Base-by-base conservation (phyloP, 306 rosid species). In the Citrullus mucosospermus region DNA sequence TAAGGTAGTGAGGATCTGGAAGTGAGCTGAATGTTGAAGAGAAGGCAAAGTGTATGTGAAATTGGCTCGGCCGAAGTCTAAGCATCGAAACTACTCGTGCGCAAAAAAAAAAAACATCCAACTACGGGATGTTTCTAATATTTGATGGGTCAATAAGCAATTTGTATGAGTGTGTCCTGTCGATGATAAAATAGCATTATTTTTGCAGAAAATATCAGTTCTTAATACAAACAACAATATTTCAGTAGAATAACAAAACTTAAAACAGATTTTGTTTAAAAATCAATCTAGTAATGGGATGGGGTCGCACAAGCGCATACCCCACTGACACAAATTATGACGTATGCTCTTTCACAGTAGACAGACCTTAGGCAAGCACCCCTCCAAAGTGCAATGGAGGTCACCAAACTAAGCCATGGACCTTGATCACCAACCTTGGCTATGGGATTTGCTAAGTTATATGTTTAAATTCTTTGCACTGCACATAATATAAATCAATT, bases 281-380 rank as follows among this genome's bases (percentile, higher is more conserved):
- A 36, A 36, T 36, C 4, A 36, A 36, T 36, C 39, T 36, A 36
- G 39, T 36, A 34, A 36, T 36, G 39, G 39, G 39, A 36, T 3
- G 81, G 84, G 88, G 88, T 88, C 77, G 88, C 90, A 83, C 91
- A 80, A 60, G 86, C 88, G 84, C 91, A 83, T 78, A 88, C 88
- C 88, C 90, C 82, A n/a, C 82, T 10, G 14, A 54, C 76, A 88
- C 83, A 90, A 88, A 90, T 87, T 84, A 84, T 82, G 88, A 90
- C 81, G 82, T 84, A 79, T 87, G 82, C 61, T 86, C 88, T 83
- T 69, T 84, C 59, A 9, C 83, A 8, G 75, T 65, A 78, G 73
- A 86, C 61, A 84, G 84, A 86, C 84, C 89, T 77, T 85, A 86
- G 71, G 70, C 74, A 0, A 51, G 58, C 83, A 79, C 80, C 82